A percentile compares a stretch with the other conserved stretches of the same genome.
These are phyloP conservation scores for Beauveria pseudobassiana DNA, from an alignment of 2,329 filamentous ascomycete species.

Conservation along the genomic window DNA sequence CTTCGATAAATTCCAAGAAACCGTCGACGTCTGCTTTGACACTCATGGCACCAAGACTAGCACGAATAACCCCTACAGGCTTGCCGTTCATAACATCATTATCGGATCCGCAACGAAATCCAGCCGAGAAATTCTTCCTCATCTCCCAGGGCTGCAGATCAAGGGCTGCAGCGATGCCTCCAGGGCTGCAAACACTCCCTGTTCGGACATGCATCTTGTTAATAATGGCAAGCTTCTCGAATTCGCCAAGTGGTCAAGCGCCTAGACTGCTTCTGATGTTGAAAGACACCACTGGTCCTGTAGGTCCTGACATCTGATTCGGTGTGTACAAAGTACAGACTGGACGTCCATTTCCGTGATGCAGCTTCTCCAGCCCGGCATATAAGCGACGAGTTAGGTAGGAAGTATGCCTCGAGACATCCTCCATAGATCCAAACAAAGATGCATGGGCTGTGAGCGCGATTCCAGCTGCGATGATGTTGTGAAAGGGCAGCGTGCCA, in stretches of 20 bases:
- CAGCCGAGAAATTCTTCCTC: slow-evolving; percentile 74
- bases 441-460: slow-evolving; percentile 63
- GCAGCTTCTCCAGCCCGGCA: slow-evolving; percentile 46
- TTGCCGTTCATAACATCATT: slow-evolving; percentile 77
- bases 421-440: slow-evolving; percentile 64
- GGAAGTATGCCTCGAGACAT: slow-evolving; percentile 63
- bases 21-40: slow-evolving; percentile 63
- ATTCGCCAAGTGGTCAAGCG: slow-evolving; percentile 72
- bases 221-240: slow-evolving; percentile 77
- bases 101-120: slow-evolving; percentile 76
- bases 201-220: slow-evolving; percentile 79
- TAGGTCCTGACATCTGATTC: slow-evolving; percentile 20
- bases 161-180: slow-evolving; percentile 70
- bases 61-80: slow-evolving; percentile 78
- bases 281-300: slow-evolving; percentile 76
- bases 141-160: slow-evolving; percentile 73
- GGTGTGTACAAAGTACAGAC: slow-evolving; percentile 62
- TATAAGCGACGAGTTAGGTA: slow-evolving; percentile 47
- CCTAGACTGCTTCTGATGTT: slow-evolving; percentile 66
- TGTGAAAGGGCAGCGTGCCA: slow-evolving; percentile 85
- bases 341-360: slow-evolving; percentile 58
- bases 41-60: slow-evolving; percentile 88
- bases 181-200: slow-evolving; percentile 87
- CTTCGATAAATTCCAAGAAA: slow-evolving; percentile 64
- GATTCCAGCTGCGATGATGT: slow-evolving; percentile 70